Base-by-base conservation (phyloP, 1,139 yeast species). In the Pichiaceae sp. region DNA sequence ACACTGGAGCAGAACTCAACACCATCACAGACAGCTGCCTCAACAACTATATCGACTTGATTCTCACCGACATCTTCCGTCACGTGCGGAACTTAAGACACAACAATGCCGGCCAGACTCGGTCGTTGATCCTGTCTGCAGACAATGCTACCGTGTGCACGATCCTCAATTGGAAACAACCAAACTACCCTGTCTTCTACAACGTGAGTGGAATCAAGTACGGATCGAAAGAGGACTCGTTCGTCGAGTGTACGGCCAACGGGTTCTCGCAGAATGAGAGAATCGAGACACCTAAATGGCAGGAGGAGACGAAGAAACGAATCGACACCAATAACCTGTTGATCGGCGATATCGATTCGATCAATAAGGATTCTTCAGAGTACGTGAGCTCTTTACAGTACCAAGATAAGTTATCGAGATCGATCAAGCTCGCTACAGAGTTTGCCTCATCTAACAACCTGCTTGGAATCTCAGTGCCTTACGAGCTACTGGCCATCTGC, bases 101-200 rank as follows among this genome's bases (percentile, higher is more conserved):
- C 30, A 35, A 47, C 42, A 37, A 54, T 42, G 39, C 37, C 30
- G 29, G 37, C 21, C 31, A 36, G 12, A 63, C 66, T 24, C 66
- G 95, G 41, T 78, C 91, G 0, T 64, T 91, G 26, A 78, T 89
- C 6, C 83, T 91, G 58, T 75, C 94, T 15, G 85, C 96, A 1
- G 75, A 86, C 35, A 87, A 87, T 57, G 83, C 96, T 24, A 74
- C 79, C 35, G 85, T 87, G 16, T 91, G 98, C 60, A 86, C 95
- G 16, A 83, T 86, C 35, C 66, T 91, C 48, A 91, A 91, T 59
- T 91, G 98, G 98, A 91, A 91, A 59, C 98, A 91, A 60, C 98
- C 98, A 4, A 91, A 89, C 58, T 91, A 83, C 60, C 96, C 98
- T 0, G 97, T 91, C 1, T 80, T 91, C 48, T 82, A 84, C 59